Conservation (phyloP, 1,139 yeast species). For the Lizanozyma gosingica region DNA sequence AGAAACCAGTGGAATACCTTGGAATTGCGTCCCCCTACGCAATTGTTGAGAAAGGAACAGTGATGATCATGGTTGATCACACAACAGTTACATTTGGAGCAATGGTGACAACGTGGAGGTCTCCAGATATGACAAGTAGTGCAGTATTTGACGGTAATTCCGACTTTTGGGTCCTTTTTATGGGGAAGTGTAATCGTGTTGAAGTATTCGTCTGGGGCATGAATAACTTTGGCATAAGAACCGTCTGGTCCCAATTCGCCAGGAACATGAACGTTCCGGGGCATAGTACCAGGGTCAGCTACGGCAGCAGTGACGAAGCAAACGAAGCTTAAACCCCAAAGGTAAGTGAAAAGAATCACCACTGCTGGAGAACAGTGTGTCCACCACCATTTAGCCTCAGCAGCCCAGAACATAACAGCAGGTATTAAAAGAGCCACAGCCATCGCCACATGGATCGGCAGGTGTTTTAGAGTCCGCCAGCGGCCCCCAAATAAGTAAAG, state of each 20-base stretch:
- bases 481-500: conserved; percentile 61
- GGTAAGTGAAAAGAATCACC: conserved; percentile 49
- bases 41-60: conserved; percentile 30
- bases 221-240: conserved; percentile 12
- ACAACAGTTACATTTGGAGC: conserved; percentile 36
- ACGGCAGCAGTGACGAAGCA: conserved; percentile 49
- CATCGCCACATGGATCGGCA: conserved; percentile 27
- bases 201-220: conserved; percentile 57
- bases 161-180: conserved; percentile 12
- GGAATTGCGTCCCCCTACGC: conserved; percentile 29
- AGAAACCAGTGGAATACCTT: conserved; percentile 34
- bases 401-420: conserved; percentile 36
- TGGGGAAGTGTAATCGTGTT: conserved; percentile 50
- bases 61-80: conserved; percentile 37
- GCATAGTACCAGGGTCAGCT: conserved; percentile 67
- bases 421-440: conserved; percentile 32
- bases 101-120: conserved; percentile 37
- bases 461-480: conserved; percentile 31
- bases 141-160: conserved; percentile 39
- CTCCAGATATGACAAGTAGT: conserved; percentile 41
- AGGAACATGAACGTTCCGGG: conserved; percentile 57
- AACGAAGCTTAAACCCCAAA: conserved; percentile 40
- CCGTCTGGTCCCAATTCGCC: conserved; percentile 10
- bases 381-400: conserved; percentile 52
- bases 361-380: conserved; percentile 45